Percentiles rank a stretch among this genome's conserved stretches.
Evolutionary conservation across 2,329 filamentous ascomycete species (phyloP).

Genomic region (Colletotrichum siamense): DNA sequence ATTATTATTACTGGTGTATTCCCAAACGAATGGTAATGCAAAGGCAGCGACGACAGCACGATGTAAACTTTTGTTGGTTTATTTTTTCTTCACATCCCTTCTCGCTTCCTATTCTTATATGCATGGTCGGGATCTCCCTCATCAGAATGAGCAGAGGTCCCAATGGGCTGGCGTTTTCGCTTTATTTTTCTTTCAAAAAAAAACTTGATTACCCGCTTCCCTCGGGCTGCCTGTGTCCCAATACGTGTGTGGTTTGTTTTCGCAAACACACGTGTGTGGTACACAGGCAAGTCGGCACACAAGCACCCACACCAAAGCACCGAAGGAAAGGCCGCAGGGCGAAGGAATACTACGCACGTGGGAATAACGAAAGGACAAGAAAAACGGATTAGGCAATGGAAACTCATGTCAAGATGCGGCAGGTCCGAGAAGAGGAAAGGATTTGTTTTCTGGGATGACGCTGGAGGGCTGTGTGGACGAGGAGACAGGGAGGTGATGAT

Average conservation of each 20-base stretch:
- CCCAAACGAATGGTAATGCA: constrained; percentile 21
- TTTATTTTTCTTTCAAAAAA: not conserved
- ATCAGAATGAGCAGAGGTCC: not conserved
- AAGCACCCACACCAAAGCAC: not conserved
- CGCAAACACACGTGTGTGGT: not conserved
- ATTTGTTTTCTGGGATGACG: not conserved
- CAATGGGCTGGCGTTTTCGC: constrained; percentile 7
- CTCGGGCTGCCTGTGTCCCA: not conserved
- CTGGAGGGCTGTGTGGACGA: not conserved
- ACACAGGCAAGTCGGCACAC: not conserved
- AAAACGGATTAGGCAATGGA: not conserved
- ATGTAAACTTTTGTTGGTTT: constrained; percentile 16
- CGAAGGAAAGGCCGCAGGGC: not conserved
- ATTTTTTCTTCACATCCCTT: not conserved
- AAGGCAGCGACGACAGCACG: constrained; percentile 21
- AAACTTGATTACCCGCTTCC: not conserved
- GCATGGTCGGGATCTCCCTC: constrained; percentile 5
- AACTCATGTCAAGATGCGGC: not conserved
- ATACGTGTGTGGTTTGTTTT: not conserved
- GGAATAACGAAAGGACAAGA: not conserved
- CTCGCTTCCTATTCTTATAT: constrained; percentile 16
- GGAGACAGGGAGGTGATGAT: not conserved
- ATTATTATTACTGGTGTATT: not conserved
- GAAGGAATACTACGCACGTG: not conserved
- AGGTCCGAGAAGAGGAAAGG: not conserved